Conservation (phyloP, 495 filamentous ascomycete species). For the Neurospora tetraspora region DNA sequence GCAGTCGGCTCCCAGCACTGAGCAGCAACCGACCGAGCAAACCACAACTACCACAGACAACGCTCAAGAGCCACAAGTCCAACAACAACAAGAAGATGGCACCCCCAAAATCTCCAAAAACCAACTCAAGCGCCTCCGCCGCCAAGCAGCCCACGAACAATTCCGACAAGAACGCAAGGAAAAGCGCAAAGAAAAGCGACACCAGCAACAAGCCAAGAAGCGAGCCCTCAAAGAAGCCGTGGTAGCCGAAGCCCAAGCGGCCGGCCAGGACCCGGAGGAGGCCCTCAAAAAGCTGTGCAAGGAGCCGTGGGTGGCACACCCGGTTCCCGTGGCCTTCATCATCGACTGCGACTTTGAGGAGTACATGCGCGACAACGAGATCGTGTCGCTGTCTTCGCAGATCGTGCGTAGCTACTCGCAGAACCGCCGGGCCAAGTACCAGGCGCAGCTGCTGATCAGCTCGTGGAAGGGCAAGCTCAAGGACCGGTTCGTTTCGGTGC, state of each 20-base stretch:
- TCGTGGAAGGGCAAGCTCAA: conserved; percentile 69
- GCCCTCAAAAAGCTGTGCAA: conserved; percentile 5
- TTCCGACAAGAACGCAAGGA: conserved; percentile 57
- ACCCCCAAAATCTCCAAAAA: conserved; percentile 60
- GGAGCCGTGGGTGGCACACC: conserved; percentile 26
- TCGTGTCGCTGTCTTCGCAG: conserved; percentile 71
- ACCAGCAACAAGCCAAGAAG: conserved; percentile 52
- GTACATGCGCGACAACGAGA: conserved; percentile 75
- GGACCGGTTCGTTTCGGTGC: conserved; percentile 64
- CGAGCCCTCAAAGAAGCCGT: conserved; percentile 28
- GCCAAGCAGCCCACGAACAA: conserved; percentile 56
- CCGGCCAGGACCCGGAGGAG: conserved; percentile 23
- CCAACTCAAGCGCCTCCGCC: conserved; percentile 62
- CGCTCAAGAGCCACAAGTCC: background rate
- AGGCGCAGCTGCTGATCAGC: conserved; percentile 59
- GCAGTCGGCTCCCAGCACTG: conserved; percentile 1
- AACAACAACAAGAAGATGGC: background rate
- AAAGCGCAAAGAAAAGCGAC: conserved; percentile 61
- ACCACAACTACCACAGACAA: background rate
- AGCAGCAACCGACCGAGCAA: background rate
- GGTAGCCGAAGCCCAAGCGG: conserved; percentile 33
- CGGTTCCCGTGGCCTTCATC: conserved; percentile 64
- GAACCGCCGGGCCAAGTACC: conserved; percentile 56
- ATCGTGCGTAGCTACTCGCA: conserved; percentile 83
- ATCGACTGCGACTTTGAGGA: conserved; percentile 90